These are phyloP conservation scores for Fomitopsis betulina DNA, from an alignment of 1,284 basidiomycete species.

Conservation along the genomic window DNA sequence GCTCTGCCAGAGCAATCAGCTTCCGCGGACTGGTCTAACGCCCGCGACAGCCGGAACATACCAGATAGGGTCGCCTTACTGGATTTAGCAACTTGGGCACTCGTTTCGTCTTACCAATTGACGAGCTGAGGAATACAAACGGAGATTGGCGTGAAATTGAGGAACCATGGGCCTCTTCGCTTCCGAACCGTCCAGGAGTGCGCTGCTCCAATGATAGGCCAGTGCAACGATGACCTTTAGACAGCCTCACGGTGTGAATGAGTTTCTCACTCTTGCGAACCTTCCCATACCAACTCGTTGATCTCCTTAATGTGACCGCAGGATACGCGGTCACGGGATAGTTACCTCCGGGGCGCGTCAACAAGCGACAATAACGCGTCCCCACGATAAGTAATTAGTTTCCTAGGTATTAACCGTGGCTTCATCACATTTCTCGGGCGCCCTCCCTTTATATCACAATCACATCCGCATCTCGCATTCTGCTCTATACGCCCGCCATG, in stretches of 20 bases:
- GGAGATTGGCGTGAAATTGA: neutral
- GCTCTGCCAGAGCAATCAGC: neutral
- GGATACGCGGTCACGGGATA: constrained; percentile 2
- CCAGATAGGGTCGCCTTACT: neutral
- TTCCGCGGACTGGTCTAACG: neutral
- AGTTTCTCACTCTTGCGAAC: too few species aligned
- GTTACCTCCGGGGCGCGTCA: neutral
- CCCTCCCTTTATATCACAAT: constrained; percentile 1
- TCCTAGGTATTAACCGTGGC: neutral
- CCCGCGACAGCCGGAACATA: neutral
- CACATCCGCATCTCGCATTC: neutral
- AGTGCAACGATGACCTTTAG: too few species aligned
- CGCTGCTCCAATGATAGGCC: too few species aligned
- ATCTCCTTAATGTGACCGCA: too few species aligned
- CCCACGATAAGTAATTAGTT: constrained; percentile 3
- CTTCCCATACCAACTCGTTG: too few species aligned
- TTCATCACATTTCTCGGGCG: neutral
- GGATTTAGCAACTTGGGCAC: neutral
- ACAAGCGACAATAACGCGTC: constrained; percentile 7
- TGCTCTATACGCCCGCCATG: neutral
- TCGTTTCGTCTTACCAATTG: neutral
- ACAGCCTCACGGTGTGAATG: too few species aligned
- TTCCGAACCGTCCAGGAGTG: too few species aligned
- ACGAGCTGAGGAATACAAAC: neutral
- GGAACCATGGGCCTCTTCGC: neutral